Base-by-base conservation (phyloP, 441 rosid genomes). In the Pelargonium citronellum region DNA sequence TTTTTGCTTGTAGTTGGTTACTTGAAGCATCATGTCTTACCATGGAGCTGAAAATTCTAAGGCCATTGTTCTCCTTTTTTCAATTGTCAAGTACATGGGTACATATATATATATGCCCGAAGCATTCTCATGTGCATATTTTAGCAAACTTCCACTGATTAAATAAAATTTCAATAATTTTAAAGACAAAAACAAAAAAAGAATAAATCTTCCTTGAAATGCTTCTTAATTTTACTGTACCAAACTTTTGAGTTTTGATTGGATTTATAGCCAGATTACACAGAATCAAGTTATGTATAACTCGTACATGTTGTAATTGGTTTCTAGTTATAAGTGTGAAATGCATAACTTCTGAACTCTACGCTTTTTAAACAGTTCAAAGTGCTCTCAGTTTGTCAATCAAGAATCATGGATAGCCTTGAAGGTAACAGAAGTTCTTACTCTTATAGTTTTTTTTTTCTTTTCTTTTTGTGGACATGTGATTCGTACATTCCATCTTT, bases 351-450 rank as follows among this genome's bases (percentile, higher is more conserved):
- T 72, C 62, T 70, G 8, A 53, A 47, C 39, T 44, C 24, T 58
- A 51, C 73, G 67, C 24, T 55, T 30, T 74, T 77, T 75, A 34
- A 74, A 77, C 85, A 95, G 98, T 83, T 77, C 43, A 89, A 77
- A 81, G 88, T 92, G 62, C 96, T 95, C 62, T 87, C 93, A 12
- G 84, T 82, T 30, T 95, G 97, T 83, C 97, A 92, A 75, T 81
- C 98, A 15, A 87, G 79, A 76, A 79, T 73, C 69, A 47, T 55
- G 11, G 86, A 89, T 71, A 63, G 63, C 17, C 43, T 81, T 44
- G 91, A 90, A 78, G 97, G 99, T 90, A 83, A 72, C 60, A 9
- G 19, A 68, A 62, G 27, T 6, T 24, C 62, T 44, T 15, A 37
- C 7, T 15, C 65, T 20, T 4, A 2, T 22, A 17, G 30, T 64